Conservation (phyloP, 2,329 filamentous ascomycete genomes). For the Pseudogymnoascus destructans region DNA sequence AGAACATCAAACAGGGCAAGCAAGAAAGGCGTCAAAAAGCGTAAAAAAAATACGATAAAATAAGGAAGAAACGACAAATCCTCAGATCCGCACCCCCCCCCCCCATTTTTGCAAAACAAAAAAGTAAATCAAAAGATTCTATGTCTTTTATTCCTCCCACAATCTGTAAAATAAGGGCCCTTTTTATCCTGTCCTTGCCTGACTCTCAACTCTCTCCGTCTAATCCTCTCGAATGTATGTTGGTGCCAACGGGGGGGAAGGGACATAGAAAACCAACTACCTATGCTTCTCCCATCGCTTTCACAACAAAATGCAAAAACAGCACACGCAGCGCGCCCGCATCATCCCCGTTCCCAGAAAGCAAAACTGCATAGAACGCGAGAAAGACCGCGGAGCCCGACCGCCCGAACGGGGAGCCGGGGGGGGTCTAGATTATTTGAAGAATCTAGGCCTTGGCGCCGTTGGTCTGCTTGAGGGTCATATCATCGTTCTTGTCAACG, state of each 20-base stretch:
- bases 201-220: neutral
- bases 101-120: neutral
- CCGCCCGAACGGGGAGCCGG: neutral
- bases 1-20: neutral
- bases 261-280: neutral
- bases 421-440: neutral
- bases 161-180: neutral
- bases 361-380: neutral
- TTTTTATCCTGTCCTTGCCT: neutral
- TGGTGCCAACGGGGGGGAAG: neutral
- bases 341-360: neutral
- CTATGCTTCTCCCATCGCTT: neutral
- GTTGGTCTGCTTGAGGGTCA: constrained; percentile 14
- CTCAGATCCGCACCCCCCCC: neutral
- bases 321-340: neutral
- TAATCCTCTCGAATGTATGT: neutral
- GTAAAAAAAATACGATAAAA: neutral
- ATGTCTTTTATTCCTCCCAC: neutral
- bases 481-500: constrained; percentile 23
- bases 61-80: neutral
- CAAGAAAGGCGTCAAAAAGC: neutral
- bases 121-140: neutral
- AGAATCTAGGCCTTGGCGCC: neutral
- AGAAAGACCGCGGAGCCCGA: neutral
- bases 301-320: neutral